Conservation (phyloP, 1,284 basidiomycete species). For the Apiotrichum gamsii region DNA sequence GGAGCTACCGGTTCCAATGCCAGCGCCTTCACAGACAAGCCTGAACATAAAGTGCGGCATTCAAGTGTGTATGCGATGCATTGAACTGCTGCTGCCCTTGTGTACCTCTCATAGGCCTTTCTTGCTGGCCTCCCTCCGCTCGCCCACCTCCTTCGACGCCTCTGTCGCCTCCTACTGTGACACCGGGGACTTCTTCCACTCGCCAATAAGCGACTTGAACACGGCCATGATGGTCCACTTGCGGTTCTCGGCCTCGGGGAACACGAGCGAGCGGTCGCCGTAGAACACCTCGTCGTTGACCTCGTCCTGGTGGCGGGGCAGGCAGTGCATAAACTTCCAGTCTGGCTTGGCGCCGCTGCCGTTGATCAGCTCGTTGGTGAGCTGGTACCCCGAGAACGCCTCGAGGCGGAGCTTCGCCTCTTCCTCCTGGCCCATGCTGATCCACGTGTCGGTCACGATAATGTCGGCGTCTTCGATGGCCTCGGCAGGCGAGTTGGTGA, state of each 20-base stretch:
- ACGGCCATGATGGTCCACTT: slow-evolving; percentile 89
- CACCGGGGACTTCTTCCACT: too few relatives aligned
- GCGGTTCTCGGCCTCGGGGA: slow-evolving; percentile 64
- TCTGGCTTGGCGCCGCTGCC: slow-evolving; percentile 74
- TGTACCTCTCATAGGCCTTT: too few relatives aligned
- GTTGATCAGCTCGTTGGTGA: slow-evolving; percentile 76
- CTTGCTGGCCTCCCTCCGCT: too few relatives aligned
- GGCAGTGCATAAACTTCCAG: slow-evolving; percentile 95
- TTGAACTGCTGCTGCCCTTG: too few relatives aligned
- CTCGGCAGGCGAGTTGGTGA: slow-evolving; percentile 59
- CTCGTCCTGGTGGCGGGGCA: slow-evolving; percentile 87
- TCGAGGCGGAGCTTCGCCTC: slow-evolving; percentile 82
- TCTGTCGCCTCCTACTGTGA: too few relatives aligned
- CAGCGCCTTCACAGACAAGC: too few relatives aligned
- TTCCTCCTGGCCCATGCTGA: slow-evolving; percentile 97
- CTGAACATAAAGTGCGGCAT: too few relatives aligned
- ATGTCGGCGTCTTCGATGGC: slow-evolving; percentile 87
- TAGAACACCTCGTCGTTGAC: slow-evolving; percentile 82
- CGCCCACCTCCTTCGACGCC: too few relatives aligned
- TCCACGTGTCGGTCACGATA: slow-evolving; percentile 95
- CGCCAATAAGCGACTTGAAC: too few relatives aligned
- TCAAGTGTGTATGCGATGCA: too few relatives aligned
- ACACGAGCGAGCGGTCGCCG: slow-evolving; percentile 48
- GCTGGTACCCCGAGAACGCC: slow-evolving; percentile 89
- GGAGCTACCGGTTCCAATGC: too few relatives aligned